Percentiles rank a stretch among this genome's conserved stretches.
Conservation (phyloP, 306 rosid species). For the Pyrus betulifolia region DNA sequence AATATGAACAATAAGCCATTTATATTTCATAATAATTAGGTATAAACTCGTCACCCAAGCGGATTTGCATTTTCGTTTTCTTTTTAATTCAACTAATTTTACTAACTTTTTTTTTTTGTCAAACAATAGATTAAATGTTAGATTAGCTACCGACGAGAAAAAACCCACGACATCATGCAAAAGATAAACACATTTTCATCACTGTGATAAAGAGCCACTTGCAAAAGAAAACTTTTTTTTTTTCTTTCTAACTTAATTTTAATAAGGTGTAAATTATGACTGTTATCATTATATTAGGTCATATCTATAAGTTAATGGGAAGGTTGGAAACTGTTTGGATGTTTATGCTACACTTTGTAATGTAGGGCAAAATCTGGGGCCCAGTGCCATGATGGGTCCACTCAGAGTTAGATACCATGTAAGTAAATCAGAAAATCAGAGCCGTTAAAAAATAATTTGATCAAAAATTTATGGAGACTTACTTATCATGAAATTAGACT, state of each 20-base stretch:
- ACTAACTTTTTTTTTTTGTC: too few relatives aligned
- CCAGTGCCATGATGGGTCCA: background rate
- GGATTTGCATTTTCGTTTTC: background rate
- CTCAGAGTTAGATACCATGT: background rate
- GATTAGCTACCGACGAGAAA: too few relatives aligned
- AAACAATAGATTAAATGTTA: too few relatives aligned
- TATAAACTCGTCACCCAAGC: background rate
- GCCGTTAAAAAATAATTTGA: background rate
- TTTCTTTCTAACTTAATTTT: background rate
- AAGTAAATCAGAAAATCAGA: slow-evolving; percentile 15
- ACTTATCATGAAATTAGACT: too few relatives aligned
- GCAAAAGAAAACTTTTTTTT: too few relatives aligned
- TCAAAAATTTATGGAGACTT: too few relatives aligned
- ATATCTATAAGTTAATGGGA: background rate
- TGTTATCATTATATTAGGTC: background rate
- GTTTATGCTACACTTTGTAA: background rate
- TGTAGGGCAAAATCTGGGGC: background rate
- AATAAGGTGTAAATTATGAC: background rate
- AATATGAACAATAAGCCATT: background rate
- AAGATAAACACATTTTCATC: too few relatives aligned
- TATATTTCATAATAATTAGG: too few relatives aligned
- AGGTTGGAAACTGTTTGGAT: slow-evolving; percentile 8
- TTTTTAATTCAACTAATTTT: background rate
- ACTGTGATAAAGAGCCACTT: too few relatives aligned
- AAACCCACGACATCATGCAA: too few relatives aligned